Evolutionary conservation across 2,329 filamentous ascomycete species (phyloP).

Genomic region (Alternaria gaisen): DNA sequence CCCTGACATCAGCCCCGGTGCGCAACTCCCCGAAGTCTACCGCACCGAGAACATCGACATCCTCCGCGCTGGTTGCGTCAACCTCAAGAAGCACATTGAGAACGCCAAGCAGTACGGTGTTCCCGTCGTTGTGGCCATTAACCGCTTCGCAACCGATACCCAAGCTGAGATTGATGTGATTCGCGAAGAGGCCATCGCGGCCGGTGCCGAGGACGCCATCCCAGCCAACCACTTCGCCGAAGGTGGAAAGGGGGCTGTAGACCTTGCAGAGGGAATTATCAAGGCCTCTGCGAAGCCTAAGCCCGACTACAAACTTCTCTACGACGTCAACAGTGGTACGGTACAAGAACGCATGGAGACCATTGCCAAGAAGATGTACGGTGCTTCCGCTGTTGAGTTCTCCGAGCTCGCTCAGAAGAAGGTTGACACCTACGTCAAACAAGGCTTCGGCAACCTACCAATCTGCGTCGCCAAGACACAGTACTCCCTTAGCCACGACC

Average conservation of each 20-base stretch:
- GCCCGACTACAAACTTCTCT: conserved; percentile 82
- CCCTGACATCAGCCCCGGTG: conserved; percentile 89
- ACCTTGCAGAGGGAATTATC: conserved; percentile 87
- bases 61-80: conserved; percentile 88
- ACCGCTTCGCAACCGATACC: conserved; percentile 94
- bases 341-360: conserved; percentile 90
- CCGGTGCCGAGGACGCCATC: conserved; percentile 93
- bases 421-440: conserved; percentile 91
- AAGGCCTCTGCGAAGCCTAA: conserved; percentile 81
- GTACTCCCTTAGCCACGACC: conserved; percentile 94
- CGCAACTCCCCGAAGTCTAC: conserved; percentile 86
- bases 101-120: conserved; percentile 91
- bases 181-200: conserved; percentile 87
- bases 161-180: conserved; percentile 90
- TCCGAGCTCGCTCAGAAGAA: conserved; percentile 95
- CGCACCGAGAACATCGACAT: conserved; percentile 92
- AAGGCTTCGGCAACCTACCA: conserved; percentile 90
- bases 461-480: conserved; percentile 99
- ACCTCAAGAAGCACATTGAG: conserved; percentile 92
- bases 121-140: conserved; percentile 95
- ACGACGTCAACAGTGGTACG: conserved; percentile 72
- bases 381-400: conserved; percentile 87
- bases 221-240: conserved; percentile 97
- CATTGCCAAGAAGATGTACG: conserved; percentile 94
- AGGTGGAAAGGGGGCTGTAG: conserved; percentile 87